phyloP scores from a whole-genome alignment of 2,329 filamentous ascomycete species.

The Trichoderma sp. region DNA sequence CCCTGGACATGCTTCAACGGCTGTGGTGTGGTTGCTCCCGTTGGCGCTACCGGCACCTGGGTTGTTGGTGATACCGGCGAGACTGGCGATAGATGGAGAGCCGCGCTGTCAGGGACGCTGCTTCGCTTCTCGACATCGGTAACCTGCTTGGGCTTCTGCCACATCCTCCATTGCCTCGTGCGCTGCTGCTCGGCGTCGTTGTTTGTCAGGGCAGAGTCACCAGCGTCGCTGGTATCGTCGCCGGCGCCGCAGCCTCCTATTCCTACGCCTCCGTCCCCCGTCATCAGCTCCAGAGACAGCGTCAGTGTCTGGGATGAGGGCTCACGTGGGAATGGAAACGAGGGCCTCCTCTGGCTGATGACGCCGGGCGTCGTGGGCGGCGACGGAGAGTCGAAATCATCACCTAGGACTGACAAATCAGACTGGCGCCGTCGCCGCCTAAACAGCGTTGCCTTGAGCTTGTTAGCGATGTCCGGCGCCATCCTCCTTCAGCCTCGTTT shows the following conservation, averaged over 20 bases:
- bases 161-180: neutral
- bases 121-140: neutral
- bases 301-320: constrained; percentile 11
- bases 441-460: constrained; percentile 17
- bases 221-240: constrained; percentile 6
- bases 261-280: neutral
- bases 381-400: neutral
- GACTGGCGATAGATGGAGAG: neutral
- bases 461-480: constrained; percentile 15
- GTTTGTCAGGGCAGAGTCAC: constrained; percentile 1
- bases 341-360: neutral
- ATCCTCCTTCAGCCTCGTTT: constrained; percentile 15
- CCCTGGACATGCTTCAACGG: neutral
- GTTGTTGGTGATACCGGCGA: neutral
- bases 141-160: neutral
- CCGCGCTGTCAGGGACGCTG: neutral
- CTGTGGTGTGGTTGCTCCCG: neutral
- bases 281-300: constrained; percentile 10
- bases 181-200: neutral
- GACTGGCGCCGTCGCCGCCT: constrained; percentile 17
- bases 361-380: neutral
- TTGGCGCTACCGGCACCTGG: neutral
- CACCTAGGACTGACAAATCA: neutral
- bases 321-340: constrained; percentile 13
- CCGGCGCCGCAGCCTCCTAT: constrained; percentile 5